Evolutionary conservation across 352 stramenopile species (phyloP).

Genomic region (Globisporangium iwayamae): DNA sequence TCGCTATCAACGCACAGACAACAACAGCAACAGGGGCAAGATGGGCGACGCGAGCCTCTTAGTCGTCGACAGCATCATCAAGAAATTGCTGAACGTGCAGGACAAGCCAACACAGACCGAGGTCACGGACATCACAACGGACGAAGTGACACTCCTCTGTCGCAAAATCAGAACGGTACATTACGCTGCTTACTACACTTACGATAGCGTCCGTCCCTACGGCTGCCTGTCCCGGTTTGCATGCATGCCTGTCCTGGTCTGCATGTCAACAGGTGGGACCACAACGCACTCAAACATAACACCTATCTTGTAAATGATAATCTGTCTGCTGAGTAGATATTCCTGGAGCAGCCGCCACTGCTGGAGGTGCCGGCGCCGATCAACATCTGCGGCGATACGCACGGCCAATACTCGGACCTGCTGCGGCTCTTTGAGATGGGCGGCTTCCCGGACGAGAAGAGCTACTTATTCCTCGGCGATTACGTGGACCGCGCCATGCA

Average conservation of each 20-base stretch:
- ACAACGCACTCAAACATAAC: not conserved
- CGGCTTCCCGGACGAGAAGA: slow-evolving; percentile 85
- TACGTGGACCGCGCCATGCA: slow-evolving; percentile 89
- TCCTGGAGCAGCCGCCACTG: slow-evolving; percentile 91
- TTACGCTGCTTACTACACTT: not conserved
- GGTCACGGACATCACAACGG: slow-evolving; percentile 70
- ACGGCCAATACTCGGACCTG: slow-evolving; percentile 98
- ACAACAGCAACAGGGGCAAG: not conserved
- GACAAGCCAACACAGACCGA: slow-evolving; percentile 58
- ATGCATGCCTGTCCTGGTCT: too few species aligned
- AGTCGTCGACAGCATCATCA: slow-evolving; percentile 59
- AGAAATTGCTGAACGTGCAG: slow-evolving; percentile 54
- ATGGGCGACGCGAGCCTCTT: slow-evolving; percentile 56
- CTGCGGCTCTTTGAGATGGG: slow-evolving; percentile 94
- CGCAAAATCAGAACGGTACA: slow-evolving; percentile 68
- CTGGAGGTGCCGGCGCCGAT: slow-evolving; percentile 92
- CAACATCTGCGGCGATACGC: slow-evolving; percentile 96
- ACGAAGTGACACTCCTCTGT: slow-evolving; percentile 76
- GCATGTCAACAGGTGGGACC: not conserved
- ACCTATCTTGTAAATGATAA: not conserved
- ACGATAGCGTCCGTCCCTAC: not conserved
- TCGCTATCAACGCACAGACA: too few species aligned
- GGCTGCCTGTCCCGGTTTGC: too few species aligned
- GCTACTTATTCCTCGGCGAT: slow-evolving; percentile 80
- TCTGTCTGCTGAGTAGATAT: slow-evolving; percentile 23